Percentiles rank a stretch among this genome's conserved stretches.
These are phyloP conservation scores for Saccharomycopsis hybrid DNA, from an alignment of 1,139 yeast genomes.

Conservation along the genomic window DNA sequence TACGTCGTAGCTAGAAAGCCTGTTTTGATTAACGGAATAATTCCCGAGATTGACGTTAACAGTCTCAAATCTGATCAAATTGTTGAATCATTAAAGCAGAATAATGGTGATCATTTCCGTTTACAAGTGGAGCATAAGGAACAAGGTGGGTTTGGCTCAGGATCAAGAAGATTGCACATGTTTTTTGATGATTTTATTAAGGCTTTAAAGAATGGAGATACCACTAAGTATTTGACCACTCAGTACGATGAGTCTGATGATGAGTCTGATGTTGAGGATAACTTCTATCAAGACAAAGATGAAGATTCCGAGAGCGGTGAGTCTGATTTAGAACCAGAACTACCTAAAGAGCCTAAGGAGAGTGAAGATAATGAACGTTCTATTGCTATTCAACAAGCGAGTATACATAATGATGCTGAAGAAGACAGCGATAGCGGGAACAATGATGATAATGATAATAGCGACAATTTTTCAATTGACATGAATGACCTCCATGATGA, in stretches of 20 bases:
- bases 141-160: conserved; percentile 62
- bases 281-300: conserved; percentile 16
- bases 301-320: conserved; percentile 10
- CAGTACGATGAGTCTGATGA: conserved; percentile 43
- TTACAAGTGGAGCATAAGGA: conserved; percentile 52
- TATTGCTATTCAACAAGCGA: too few species aligned
- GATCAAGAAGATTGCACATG: conserved; percentile 45
- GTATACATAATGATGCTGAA: conserved; percentile 19
- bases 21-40: conserved; percentile 25
- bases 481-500: conserved; percentile 45
- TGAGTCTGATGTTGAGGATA: conserved; percentile 24
- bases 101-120: conserved; percentile 29
- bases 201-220: conserved; percentile 36
- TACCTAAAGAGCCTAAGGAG: conserved; percentile 21
- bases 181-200: conserved; percentile 40
- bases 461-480: conserved; percentile 46
- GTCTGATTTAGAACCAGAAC: conserved; percentile 16
- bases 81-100: conserved; percentile 31
- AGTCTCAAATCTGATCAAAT: conserved; percentile 33
- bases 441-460: conserved; percentile 22
- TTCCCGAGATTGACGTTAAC: conserved; percentile 24
- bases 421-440: conserved; percentile 24
- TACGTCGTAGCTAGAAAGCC: conserved; percentile 26
- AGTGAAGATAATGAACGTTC: conserved; percentile 9
- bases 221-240: conserved; percentile 54